Percentiles rank a stretch among this genome's conserved stretches.
phyloP scores from a whole-genome alignment of 2,329 filamentous ascomycete genomes.

The Fusarium hainanense region DNA sequence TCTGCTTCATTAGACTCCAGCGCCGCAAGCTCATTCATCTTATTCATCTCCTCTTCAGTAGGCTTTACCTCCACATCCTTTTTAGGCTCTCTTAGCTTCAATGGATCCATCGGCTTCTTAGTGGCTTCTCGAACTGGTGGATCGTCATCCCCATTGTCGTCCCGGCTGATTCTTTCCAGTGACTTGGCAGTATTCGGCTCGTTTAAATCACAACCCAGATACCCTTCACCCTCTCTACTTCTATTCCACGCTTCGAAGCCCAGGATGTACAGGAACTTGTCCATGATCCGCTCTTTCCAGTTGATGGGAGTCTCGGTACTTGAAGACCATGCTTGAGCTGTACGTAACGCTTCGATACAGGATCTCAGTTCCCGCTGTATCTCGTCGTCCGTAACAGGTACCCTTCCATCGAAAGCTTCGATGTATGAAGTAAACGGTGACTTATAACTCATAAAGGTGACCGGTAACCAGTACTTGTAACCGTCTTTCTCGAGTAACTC shows the following conservation, averaged over 20 bases:
- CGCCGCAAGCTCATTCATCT: background rate
- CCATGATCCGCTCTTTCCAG: background rate
- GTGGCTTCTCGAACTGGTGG: accelerated
- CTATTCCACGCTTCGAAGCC: slow-evolving; percentile 10
- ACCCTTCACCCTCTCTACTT: background rate
- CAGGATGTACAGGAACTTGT: background rate
- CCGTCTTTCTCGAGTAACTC: accelerated
- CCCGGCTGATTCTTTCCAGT: accelerated
- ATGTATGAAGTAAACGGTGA: background rate
- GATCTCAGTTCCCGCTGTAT: background rate
- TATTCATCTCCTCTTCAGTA: background rate
- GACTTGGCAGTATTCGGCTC: background rate
- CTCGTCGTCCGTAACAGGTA: accelerated
- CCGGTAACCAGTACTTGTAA: background rate
- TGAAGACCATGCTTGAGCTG: background rate
- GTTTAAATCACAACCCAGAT: slow-evolving; percentile 5
- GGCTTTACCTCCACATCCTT: accelerated
- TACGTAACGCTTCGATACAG: background rate
- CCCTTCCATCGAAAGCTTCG: accelerated
- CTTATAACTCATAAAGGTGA: background rate
- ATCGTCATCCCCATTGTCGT: accelerated
- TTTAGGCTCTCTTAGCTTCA: slow-evolving; percentile 6
- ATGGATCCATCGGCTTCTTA: background rate
- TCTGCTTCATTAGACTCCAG: background rate
- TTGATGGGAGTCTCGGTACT: background rate